Evolutionary conservation across 73 alveolate species (phyloP), one percentile per base, ranked within the genome.

Genomic region (Paramecium primaurelia): DNA sequence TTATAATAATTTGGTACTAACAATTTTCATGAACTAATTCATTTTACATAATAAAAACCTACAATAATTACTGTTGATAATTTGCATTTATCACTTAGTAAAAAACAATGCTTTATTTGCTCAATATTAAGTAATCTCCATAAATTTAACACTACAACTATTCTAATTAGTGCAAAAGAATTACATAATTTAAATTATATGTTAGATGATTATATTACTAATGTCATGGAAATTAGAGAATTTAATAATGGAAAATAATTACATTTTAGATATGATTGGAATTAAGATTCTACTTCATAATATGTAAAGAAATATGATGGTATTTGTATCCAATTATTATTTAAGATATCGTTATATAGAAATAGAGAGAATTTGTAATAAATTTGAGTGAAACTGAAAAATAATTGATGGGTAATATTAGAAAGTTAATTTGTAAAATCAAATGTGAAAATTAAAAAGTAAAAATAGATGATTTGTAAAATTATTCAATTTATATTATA

Each of bases 181-280:
- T 25, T 49, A n/a, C 14, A 34, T 18, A 45, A 44, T 42, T 10
- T 42, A 45, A 25, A 42, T 28, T 80, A 45, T 80, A 16, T 80
- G 38, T 38, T 80, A 12, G 91, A 80, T 47, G 91, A 80, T 38
- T 80, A 80, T 49, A 80, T 58, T 80, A 58, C 25, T 1, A 49
- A 45, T 47, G 26, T 20, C 16, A 45, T 80, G 75, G 75, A 80
- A 26, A 44, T 47, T 6, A 25, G 45, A 25, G 71, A 80, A 80
- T 80, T 45, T 25, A 22, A 45, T 38, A 42, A 42, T 45, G 47
- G 49, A 44, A 49, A 36, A 45, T 42, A 49, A 75, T 36, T 38
- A 38, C 28, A 75, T 38, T 75, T 38, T 26, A 40, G 91, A 80
- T 80, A 44, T 80, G 91, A 80, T n/a, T 80, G 91, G 91, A 49